Conservation (phyloP, 768 basidiomycete genomes). For the Rubroboletus pulcherrimus region DNA sequence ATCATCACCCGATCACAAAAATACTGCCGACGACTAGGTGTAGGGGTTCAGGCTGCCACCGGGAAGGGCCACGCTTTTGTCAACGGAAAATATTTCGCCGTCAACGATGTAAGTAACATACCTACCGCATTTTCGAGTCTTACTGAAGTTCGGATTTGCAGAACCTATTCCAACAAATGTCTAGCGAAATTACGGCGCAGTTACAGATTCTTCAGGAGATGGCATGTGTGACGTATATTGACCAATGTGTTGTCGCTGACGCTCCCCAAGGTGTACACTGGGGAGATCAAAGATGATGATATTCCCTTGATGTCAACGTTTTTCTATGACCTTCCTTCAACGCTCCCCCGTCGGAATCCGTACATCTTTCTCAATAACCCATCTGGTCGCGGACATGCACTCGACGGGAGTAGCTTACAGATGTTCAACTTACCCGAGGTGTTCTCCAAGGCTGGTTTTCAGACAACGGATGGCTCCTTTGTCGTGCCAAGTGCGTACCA, state of each 20-base stretch:
- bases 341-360: conserved; percentile 65
- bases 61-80: conserved; percentile 72
- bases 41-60: conserved; percentile 33
- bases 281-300: conserved; percentile 52
- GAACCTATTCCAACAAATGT: conserved; percentile 27
- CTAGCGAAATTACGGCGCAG: conserved; percentile 50
- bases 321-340: conserved; percentile 87
- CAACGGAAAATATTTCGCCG: conserved; percentile 76
- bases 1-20: conserved; percentile 42
- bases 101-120: conserved; percentile 57
- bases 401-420: conserved; percentile 7
- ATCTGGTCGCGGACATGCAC: conserved; percentile 21
- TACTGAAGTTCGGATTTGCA: conserved; percentile 1
- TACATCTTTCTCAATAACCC: conserved; percentile 60
- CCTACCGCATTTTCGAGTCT: not conserved
- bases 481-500: conserved; percentile 57
- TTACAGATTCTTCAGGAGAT: conserved; percentile 69
- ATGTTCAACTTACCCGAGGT: conserved; percentile 31
- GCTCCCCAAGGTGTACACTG: conserved; percentile 49
- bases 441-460: conserved; percentile 37
- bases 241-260: not conserved
- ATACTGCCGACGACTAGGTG: conserved; percentile 60
- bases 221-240: conserved; percentile 36
- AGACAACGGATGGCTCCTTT: conserved; percentile 43
- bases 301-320: conserved; percentile 57